A percentile compares a stretch with the other conserved stretches of the same genome.
These are phyloP conservation scores for Eimeria sp. DNA, from an alignment of 169 alveolate genomes.

Conservation along the genomic window DNA sequence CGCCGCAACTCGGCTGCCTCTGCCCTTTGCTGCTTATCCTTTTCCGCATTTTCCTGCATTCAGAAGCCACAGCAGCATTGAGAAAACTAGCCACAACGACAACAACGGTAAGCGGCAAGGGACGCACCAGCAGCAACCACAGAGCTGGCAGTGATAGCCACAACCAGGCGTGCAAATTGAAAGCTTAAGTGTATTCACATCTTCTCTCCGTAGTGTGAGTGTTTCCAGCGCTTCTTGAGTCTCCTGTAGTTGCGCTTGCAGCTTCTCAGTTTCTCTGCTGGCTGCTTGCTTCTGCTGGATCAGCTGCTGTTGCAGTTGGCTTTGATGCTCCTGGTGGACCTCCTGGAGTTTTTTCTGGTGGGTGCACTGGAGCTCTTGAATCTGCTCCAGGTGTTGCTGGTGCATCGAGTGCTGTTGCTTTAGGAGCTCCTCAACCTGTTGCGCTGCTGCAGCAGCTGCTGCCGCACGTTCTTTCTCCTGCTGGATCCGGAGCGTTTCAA, in stretches of 20 bases:
- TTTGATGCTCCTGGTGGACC: constrained; percentile 27
- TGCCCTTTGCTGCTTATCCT: neutral
- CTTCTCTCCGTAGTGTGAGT: constrained; percentile 32
- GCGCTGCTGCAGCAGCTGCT: constrained; percentile 37
- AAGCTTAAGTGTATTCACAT: neutral
- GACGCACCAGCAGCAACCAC: neutral
- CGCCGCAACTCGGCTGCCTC: constrained; percentile 32
- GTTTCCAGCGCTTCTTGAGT: constrained; percentile 30
- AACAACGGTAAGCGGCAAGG: neutral
- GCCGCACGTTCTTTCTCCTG: constrained; percentile 7
- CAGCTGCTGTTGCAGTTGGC: constrained; percentile 29
- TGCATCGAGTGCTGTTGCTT: constrained; percentile 25
- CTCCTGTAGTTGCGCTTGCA: constrained; percentile 37
- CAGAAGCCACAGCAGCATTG: neutral
- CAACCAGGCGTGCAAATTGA: neutral
- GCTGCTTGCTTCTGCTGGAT: constrained; percentile 36
- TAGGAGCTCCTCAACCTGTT: constrained; percentile 21
- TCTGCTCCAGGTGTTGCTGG: constrained; percentile 18
- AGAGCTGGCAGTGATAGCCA: neutral
- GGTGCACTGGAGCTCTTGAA: constrained; percentile 6
- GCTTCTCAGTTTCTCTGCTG: neutral
- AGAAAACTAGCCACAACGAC: neutral
- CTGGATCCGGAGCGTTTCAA: constrained; percentile 17
- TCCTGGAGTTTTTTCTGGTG: constrained; percentile 15
- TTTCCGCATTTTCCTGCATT: constrained; percentile 24